Conservation (phyloP, 768 basidiomycete species). For the Phlegmacium glaucopus region DNA sequence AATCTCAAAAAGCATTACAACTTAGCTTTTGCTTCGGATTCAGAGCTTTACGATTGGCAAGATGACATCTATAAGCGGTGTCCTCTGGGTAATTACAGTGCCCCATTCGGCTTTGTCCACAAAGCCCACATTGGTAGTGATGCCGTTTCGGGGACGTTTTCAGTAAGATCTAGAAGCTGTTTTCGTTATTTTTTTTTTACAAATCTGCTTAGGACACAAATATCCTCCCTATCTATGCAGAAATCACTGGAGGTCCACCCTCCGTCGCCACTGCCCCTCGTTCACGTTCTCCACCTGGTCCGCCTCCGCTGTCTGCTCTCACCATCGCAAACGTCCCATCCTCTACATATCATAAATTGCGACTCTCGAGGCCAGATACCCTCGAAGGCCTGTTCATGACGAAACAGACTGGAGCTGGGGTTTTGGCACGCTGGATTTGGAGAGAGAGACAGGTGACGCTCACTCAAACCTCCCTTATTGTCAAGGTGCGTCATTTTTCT, state of each 20-base stretch:
- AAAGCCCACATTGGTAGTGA: conserved; percentile 37
- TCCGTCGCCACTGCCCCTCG: conserved; percentile 13
- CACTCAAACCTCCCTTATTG: conserved; percentile 50
- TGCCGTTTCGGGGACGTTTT: conserved; percentile 25
- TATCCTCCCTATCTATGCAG: conserved; percentile 24
- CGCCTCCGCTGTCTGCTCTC: conserved; percentile 12
- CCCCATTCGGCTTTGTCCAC: conserved; percentile 37
- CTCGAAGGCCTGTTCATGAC: conserved; percentile 60
- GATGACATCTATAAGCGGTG: conserved; percentile 41
- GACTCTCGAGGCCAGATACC: conserved; percentile 22
- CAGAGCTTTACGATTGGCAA: conserved; percentile 43
- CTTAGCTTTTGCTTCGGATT: conserved; percentile 35
- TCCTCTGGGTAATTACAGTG: conserved; percentile 32
- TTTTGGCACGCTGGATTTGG: conserved; percentile 72
- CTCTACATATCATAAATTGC: not conserved
- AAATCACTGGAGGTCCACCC: conserved; percentile 18
- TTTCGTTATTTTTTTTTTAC: conserved; percentile 1
- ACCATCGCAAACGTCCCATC: conserved; percentile 9
- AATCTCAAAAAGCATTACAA: conserved; percentile 30
- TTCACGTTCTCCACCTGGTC: conserved; percentile 16
- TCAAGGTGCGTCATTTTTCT: too few relatives aligned
- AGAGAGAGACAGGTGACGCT: conserved; percentile 74
- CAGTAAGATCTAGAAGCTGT: conserved; percentile 17
- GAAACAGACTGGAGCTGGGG: conserved; percentile 64
- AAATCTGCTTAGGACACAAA: conserved; percentile 16